Base-by-base conservation (phyloP, 805 yeast species). In the Lipomyces japonicus region DNA sequence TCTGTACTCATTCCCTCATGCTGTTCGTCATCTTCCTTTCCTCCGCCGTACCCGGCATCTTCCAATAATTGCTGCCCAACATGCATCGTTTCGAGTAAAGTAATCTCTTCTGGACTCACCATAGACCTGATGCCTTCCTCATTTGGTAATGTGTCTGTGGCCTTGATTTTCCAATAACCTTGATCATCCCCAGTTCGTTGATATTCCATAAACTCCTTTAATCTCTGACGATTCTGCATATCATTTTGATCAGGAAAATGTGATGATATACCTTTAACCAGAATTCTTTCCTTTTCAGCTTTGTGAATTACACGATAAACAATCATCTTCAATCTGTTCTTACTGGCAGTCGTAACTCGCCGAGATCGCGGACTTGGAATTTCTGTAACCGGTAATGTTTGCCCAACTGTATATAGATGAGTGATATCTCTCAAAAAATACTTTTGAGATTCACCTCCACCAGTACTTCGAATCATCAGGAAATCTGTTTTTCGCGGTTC, bases 361-460 rank as follows among this genome's bases (percentile, higher is more conserved):
- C 98, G 78, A 1, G 97, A 88, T 65, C 93, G 96, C 1, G 98
- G 98, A 1, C 97, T 97, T 0, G 98, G 98, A 30, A 93, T 84
- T 62, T 88, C 96, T 41, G 86, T 86, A 1, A 88, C 96, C 1
- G 98, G 98, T 59, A 88, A 81, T 0, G 86, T 78, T 64, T 93
- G 96, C 1, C 98, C 98, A 12, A 90, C 95, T 0, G 88, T 81
- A 66, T 88, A 93, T 42, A 86, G 64, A 64, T 82, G 81, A 44
- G 82, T 82, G 22, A 93, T 75, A 18, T 74, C 74, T 56, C 95
- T 75, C 56, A 93, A 63, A 61, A 73, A 90, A 62, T 79, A 87
- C 46, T 80, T 75, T 55, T 80, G 85, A 50, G 82, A 82, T 2
- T 73, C 68, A 25, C 72, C 72, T 24, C 73, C 73, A 3, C 95